Evolutionary conservation across 192 early-diverging fungal genomes (phyloP), one percentile per base, ranked within the genome.

Genomic region (Coemansia furcata): DNA sequence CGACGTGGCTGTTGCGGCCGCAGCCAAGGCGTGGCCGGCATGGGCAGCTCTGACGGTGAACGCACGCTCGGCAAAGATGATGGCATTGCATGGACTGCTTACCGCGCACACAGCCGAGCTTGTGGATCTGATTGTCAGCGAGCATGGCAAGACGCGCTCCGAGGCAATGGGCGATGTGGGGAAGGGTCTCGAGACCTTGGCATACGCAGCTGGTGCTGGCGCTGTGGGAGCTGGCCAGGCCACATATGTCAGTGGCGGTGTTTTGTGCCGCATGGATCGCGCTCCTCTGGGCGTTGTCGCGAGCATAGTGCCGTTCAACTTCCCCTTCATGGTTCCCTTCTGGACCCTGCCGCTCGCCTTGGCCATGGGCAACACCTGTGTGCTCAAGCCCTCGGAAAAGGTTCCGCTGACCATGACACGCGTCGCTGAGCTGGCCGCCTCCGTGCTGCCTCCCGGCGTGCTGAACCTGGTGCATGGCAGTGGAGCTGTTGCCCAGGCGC

Each of bases 291-390:
- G 92, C 10, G 92, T 93, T 21, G 90, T 91, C n/a, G 87, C 77
- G 10, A 84, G 87, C 3, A 91, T 94, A 8, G 92, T 92, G 44
- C 92, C 92, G 5, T 93, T 94, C 76, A 90, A 93, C 65, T 93
- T 93, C 68, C 92, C 92, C 5, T 86, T 91, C 66, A 93, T 93
- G 91, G 91, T 93, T 5, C 92, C 92, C 30, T 86, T 90, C 78
- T 94, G 92, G 92, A 88, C 92, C 7, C 62, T 93, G 12, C 92
- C 92, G 4, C 86, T 94, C 35, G 89, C 88, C 17, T 78, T 94
- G 36, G 90, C 71, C 15, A 81, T 80, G 63, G 87, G 86, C 57
- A 94, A 93, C 72, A 91, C 91, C 17, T 76, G 89, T 44, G 84
- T 93, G 29, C 69, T 94, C 50, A 94, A 94, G 80, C 91, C 92